phyloP scores from a whole-genome alignment of 805 yeast species.

The Saccharomycopsis malanga region DNA sequence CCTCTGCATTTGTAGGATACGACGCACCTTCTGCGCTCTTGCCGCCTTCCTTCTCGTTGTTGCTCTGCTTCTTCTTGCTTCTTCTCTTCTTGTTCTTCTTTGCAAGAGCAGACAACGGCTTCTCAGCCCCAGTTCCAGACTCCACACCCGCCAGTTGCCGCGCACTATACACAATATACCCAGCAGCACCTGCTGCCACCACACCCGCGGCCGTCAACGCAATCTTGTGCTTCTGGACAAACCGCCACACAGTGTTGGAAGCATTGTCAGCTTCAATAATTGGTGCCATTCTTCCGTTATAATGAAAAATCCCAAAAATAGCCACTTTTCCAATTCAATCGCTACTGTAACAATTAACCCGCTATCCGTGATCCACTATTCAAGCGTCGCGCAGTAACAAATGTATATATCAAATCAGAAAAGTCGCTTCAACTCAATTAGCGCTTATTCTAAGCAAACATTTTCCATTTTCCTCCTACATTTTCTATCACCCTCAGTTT shows the following conservation, averaged over 20 bases:
- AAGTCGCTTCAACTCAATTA: too few species aligned
- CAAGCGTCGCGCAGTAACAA: too few species aligned
- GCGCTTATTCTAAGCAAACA: too few species aligned
- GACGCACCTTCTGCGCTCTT: slow-evolving; percentile 39
- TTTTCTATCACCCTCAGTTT: too few species aligned
- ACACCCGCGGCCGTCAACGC: slow-evolving; percentile 57
- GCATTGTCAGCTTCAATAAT: slow-evolving; percentile 15
- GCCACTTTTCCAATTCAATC: background rate
- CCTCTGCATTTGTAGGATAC: slow-evolving; percentile 50
- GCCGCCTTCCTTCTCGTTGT: slow-evolving; percentile 36
- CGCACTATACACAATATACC: slow-evolving; percentile 36
- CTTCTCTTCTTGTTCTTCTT: slow-evolving; percentile 42
- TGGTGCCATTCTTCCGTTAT: slow-evolving; percentile 19
- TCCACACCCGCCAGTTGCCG: slow-evolving; percentile 19
- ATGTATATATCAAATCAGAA: too few species aligned
- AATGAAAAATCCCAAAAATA: too few species aligned
- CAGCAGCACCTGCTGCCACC: slow-evolving; percentile 59
- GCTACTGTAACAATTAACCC: too few species aligned
- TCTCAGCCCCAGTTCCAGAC: slow-evolving; percentile 21
- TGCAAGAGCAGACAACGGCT: slow-evolving; percentile 24
- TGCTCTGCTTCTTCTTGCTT: slow-evolving; percentile 28
- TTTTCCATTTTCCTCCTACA: too few species aligned
- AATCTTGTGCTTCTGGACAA: slow-evolving; percentile 48
- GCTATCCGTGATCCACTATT: too few species aligned
- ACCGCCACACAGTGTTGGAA: slow-evolving; percentile 24